Conservation (phyloP, 495 filamentous ascomycete species). For the Sabuloglossum arenarium region DNA sequence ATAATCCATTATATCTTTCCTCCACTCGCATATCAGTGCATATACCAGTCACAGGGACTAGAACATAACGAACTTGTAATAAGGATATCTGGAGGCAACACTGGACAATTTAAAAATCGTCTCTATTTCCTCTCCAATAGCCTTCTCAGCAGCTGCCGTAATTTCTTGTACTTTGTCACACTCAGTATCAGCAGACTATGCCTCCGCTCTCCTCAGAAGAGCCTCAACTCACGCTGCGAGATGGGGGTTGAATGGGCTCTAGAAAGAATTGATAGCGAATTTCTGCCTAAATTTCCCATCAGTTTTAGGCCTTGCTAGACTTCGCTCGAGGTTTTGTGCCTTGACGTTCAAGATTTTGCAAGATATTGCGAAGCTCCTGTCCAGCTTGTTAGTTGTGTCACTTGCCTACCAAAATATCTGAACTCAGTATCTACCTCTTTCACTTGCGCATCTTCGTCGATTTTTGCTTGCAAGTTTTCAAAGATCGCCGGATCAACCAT, state of each 20-base stretch:
- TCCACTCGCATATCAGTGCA: neutral
- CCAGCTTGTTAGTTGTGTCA: conserved; percentile 3
- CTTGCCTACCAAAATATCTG: neutral
- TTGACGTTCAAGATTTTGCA: conserved; percentile 55
- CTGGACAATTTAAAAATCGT: conserved; percentile 37
- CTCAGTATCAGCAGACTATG: neutral
- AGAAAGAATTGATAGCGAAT: conserved; percentile 63
- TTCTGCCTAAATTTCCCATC: conserved; percentile 26
- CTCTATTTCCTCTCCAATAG: conserved; percentile 34
- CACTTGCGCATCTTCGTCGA: conserved; percentile 66
- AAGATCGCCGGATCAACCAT: conserved; percentile 72
- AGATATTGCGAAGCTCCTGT: conserved; percentile 56
- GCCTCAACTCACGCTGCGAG: conserved; percentile 39
- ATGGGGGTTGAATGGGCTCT: conserved; percentile 71
- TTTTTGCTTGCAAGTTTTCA: conserved; percentile 65
- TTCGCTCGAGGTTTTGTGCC: conserved; percentile 20
- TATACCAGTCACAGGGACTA: neutral
- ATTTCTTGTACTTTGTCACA: conserved; percentile 15
- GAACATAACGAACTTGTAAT: conserved; percentile 63
- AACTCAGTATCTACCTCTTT: conserved; percentile 38
- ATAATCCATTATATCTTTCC: conserved; percentile 53
- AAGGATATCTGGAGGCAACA: conserved; percentile 65
- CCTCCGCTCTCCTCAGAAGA: neutral
- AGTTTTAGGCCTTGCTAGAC: conserved; percentile 1
- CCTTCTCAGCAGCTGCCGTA: conserved; percentile 28